Conservation (phyloP, 129 eudicot genomes). For the Flaveria sonorensis region DNA sequence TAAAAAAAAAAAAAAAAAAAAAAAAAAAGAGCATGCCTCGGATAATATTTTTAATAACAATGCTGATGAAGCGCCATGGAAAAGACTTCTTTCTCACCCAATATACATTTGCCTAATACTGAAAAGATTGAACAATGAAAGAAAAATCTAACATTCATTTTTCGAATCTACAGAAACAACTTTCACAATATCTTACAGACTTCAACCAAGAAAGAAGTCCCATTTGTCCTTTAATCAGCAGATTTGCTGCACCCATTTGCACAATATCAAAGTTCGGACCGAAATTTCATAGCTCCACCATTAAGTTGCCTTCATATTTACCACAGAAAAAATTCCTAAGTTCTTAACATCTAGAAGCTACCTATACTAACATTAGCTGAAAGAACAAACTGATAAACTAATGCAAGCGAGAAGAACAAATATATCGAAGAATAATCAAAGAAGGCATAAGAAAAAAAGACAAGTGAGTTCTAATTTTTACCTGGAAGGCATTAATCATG, state of each 20-base stretch:
- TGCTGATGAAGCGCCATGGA: constrained; percentile 19
- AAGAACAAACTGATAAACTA: background rate
- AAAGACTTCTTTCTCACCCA: background rate
- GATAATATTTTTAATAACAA: background rate
- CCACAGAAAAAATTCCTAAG: background rate
- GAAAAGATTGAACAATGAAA: background rate
- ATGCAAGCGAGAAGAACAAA: background rate
- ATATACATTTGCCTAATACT: background rate
- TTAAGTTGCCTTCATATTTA: background rate
- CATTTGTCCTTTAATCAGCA: background rate
- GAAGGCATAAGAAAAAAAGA: background rate
- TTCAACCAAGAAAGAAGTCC: background rate
- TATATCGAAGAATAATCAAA: background rate
- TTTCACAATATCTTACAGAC: background rate
- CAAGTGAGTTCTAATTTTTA: constrained; percentile 28
- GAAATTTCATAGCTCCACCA: background rate
- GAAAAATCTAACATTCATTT: background rate
- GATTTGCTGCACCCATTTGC: background rate
- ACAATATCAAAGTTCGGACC: background rate
- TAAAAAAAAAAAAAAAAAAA: no score
- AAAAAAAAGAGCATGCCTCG: no score
- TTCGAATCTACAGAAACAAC: background rate
- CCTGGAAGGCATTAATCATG: constrained; percentile 98
- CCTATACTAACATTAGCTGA: background rate
- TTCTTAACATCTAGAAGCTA: background rate